Evolutionary conservation across 2,329 filamentous ascomycete genomes (phyloP).

Genomic region (Alternaria dauci): DNA sequence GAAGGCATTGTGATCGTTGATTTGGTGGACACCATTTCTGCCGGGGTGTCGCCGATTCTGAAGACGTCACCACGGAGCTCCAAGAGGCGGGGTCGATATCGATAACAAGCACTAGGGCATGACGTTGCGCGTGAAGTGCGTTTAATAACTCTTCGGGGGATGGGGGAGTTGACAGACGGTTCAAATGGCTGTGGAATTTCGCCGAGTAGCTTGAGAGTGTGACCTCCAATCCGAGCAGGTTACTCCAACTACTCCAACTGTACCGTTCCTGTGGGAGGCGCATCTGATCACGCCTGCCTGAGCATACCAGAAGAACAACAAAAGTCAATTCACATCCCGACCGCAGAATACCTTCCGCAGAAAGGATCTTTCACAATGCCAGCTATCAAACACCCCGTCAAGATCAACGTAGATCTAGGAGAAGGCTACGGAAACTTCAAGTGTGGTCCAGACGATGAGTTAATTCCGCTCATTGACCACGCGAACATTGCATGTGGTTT

Average conservation of each 20-base stretch:
- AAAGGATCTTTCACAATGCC: not conserved
- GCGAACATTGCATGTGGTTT: slow-evolving; percentile 70
- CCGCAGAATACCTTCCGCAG: not conserved
- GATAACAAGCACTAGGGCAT: slow-evolving; percentile 19
- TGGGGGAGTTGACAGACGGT: not conserved
- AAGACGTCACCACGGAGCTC: slow-evolving; percentile 26
- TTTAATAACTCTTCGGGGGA: not conserved
- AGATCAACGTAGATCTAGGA: slow-evolving; percentile 64
- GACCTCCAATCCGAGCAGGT: not conserved
- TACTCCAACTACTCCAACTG: slow-evolving; percentile 7
- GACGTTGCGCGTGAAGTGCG: slow-evolving; percentile 21
- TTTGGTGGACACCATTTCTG: not conserved
- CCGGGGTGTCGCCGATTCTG: slow-evolving; percentile 2
- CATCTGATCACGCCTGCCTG: not conserved
- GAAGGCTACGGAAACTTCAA: slow-evolving; percentile 62
- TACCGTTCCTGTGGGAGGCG: not conserved
- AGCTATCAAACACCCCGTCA: not conserved
- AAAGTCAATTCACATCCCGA: not conserved
- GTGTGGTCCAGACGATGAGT: slow-evolving; percentile 66
- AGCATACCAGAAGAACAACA: not conserved
- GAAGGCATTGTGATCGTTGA: slow-evolving; percentile 15
- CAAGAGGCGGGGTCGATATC: slow-evolving; percentile 21
- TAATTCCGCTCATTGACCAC: slow-evolving; percentile 68
- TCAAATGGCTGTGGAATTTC: not conserved
- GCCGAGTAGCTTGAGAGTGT: not conserved